phyloP scores from a whole-genome alignment of 495 filamentous ascomycete species.

The Aspergillus bridgeri region DNA sequence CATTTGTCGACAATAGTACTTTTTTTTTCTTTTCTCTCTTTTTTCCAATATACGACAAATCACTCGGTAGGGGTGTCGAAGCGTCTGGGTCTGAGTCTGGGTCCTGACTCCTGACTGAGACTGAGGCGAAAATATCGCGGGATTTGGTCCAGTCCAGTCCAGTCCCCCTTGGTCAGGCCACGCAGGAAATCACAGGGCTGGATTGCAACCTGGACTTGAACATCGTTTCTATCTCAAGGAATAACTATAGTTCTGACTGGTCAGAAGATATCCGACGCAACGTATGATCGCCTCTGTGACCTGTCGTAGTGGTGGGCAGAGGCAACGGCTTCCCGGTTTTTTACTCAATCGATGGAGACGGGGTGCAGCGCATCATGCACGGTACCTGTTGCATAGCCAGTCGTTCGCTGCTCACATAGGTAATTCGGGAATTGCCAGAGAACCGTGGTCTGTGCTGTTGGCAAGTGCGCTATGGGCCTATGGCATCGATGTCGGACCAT shows the following conservation, averaged over 20 bases:
- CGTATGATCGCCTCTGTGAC: background rate
- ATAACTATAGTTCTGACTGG: background rate
- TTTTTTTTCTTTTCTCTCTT: no score
- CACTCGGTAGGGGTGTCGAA: background rate
- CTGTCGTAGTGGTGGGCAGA: background rate
- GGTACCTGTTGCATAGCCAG: background rate
- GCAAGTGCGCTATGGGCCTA: background rate
- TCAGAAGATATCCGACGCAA: background rate
- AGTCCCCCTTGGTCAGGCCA: background rate
- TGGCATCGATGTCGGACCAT: background rate
- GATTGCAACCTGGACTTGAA: background rate
- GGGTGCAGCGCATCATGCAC: background rate
- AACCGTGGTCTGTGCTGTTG: background rate
- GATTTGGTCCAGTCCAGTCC: background rate
- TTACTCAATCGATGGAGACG: background rate
- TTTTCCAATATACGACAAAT: background rate
- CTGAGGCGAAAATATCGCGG: background rate
- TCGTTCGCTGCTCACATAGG: no score
- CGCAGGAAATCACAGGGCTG: background rate
- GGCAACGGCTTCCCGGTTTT: background rate
- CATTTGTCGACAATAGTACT: no score
- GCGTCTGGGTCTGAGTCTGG: no score
- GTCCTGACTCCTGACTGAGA: background rate
- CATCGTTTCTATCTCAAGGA: background rate
- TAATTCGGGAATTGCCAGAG: no score